Evolutionary conservation across 23 red algal species (phyloP).

Genomic region (Pyropia yezoensis): DNA sequence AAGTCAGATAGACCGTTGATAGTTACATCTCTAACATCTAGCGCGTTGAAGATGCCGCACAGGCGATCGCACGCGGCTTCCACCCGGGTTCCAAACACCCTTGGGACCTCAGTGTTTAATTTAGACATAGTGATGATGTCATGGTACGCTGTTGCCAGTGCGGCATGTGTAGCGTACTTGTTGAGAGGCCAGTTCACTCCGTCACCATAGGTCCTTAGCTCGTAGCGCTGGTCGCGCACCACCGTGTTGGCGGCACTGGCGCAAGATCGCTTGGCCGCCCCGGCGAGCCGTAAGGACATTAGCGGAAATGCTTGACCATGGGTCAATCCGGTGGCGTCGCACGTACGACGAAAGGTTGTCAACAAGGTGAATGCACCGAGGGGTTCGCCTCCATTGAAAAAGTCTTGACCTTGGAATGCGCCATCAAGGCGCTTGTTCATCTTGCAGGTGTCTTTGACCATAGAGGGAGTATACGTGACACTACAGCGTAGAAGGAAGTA

Average conservation of each 20-base stretch:
- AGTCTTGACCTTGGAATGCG: no score
- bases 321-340: constrained; percentile 2
- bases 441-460: no score
- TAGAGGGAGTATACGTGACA: no score
- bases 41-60: not conserved
- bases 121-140: no score
- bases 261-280: not conserved
- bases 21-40: not conserved
- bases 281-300: constrained; percentile 11
- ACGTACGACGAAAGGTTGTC: not conserved
- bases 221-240: not conserved
- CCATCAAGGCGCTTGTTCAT: not conserved
- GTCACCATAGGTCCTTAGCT: constrained; percentile 1
- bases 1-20: no score
- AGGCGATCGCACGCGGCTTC: constrained; percentile 7
- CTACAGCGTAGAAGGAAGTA: no score
- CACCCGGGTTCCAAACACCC: no score
- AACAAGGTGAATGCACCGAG: constrained; percentile 5
- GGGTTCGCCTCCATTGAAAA: constrained; percentile 10
- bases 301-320: constrained; percentile 14
- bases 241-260: not conserved
- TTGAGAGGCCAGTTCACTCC: constrained; percentile 6
- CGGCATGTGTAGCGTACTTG: constrained; percentile 1
- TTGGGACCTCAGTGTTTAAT: no score
- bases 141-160: no score